These are phyloP conservation scores for Pleurotus platypus DNA, from an alignment of 768 basidiomycete species.

Conservation along the genomic window DNA sequence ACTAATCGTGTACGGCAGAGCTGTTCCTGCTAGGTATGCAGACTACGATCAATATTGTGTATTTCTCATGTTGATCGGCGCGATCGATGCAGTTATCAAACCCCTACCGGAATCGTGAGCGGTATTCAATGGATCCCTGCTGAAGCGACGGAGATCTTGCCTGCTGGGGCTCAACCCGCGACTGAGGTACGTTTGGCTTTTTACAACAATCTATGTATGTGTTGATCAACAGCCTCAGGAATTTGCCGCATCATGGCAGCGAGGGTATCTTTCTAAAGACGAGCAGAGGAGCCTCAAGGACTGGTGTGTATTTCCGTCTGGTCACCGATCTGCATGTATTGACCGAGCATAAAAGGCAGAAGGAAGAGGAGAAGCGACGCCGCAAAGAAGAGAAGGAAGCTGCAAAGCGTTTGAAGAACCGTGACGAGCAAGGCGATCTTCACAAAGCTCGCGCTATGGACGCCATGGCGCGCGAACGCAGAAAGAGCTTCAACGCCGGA, in stretches of 20 bases:
- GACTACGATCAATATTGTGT: conserved; percentile 3
- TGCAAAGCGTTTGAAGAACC: conserved; percentile 44
- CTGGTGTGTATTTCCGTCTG: conserved; percentile 30
- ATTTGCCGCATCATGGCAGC: conserved; percentile 54
- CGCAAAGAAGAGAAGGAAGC: conserved; percentile 44
- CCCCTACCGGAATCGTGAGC: conserved; percentile 53
- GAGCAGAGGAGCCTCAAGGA: conserved; percentile 40
- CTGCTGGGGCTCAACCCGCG: conserved; percentile 58
- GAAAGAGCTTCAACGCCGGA: conserved; percentile 51
- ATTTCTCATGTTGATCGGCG: conserved; percentile 18
- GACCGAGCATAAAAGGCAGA: conserved; percentile 33
- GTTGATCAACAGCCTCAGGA: conserved; percentile 34
- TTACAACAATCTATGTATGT: too few species aligned
- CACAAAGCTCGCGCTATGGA: conserved; percentile 58
- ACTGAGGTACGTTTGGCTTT: conserved; percentile 32
- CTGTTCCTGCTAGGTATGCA: conserved; percentile 67
- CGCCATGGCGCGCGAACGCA: conserved; percentile 40
- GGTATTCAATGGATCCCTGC: conserved; percentile 70
- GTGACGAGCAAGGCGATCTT: conserved; percentile 55
- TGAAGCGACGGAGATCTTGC: conserved; percentile 62
- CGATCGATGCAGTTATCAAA: conserved; percentile 58
- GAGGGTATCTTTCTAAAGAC: conserved; percentile 32
- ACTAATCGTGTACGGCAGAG: conserved; percentile 36
- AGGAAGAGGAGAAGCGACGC: conserved; percentile 39
- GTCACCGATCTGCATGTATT: conserved; percentile 1